Conservation (phyloP, 2,329 filamentous ascomycete species). For the Tympanopsis confertula region DNA sequence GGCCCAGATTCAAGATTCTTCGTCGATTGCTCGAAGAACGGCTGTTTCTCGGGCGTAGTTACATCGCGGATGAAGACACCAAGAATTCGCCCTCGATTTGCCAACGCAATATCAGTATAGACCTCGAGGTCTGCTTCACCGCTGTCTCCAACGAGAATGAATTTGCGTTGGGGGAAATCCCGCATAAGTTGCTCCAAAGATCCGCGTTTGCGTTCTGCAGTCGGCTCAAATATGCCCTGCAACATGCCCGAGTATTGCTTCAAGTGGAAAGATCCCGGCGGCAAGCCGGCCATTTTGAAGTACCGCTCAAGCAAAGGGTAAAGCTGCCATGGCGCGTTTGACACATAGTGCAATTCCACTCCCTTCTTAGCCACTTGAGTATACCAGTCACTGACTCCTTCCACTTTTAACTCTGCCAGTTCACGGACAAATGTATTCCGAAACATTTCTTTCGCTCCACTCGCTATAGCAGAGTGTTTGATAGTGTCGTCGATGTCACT, state of each 20-base stretch:
- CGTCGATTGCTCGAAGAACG: constrained; percentile 64
- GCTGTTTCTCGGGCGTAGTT: constrained; percentile 62
- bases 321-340: constrained; percentile 98
- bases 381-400: constrained; percentile 88
- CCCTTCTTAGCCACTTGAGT: constrained; percentile 63
- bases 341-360: constrained; percentile 89
- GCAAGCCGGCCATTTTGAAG: constrained; percentile 70
- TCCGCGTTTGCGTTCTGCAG: constrained; percentile 84
- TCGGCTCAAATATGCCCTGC: constrained; percentile 94
- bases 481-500: constrained; percentile 97
- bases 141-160: constrained; percentile 87
- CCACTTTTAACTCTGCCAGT: constrained; percentile 66
- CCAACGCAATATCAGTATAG: constrained; percentile 82
- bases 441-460: constrained; percentile 86
- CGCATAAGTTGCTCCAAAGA: constrained; percentile 73
- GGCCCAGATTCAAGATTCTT: constrained; percentile 11
- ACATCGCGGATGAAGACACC: constrained; percentile 93
- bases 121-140: constrained; percentile 95
- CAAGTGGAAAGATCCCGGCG: constrained; percentile 80
- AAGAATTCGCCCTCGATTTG: constrained; percentile 71
- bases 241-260: constrained; percentile 97
- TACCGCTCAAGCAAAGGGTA: constrained; percentile 81
- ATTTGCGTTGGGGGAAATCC: constrained; percentile 82
- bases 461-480: constrained; percentile 83
- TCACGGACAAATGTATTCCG: constrained; percentile 90